phyloP scores from a whole-genome alignment of 495 filamentous ascomycete genomes.

The Aspergillus ellipticus region DNA sequence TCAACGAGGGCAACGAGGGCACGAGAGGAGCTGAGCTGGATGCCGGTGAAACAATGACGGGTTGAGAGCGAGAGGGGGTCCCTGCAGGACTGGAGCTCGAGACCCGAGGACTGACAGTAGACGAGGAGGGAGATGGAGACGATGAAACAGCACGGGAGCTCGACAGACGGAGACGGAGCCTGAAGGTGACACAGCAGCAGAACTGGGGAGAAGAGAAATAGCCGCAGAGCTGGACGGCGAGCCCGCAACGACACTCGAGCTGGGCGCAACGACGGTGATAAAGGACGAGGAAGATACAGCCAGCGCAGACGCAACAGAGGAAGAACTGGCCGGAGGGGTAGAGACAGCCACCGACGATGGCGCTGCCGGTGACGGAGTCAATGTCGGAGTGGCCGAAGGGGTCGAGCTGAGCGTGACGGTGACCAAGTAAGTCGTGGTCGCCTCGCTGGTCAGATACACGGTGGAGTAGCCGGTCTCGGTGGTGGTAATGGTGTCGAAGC shows the following conservation, averaged over 20 bases:
- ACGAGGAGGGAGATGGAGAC: neutral
- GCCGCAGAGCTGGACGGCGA: neutral
- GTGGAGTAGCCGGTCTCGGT: neutral
- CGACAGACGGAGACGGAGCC: neutral
- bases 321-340: neutral
- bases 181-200: neutral
- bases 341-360: neutral
- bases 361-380: neutral
- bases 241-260: neutral
- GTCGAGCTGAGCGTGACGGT: neutral
- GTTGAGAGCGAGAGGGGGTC: too few relatives aligned
- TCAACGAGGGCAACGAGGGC: too few relatives aligned
- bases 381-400: neutral
- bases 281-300: too few relatives aligned
- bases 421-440: neutral
- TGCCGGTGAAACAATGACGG: too few relatives aligned
- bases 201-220: neutral
- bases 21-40: neutral
- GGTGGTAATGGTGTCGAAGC: neutral
- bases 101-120: neutral
- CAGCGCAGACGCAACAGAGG: neutral
- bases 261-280: too few relatives aligned
- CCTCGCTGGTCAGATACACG: neutral
- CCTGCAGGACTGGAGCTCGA: neutral
- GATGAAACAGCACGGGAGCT: neutral